Evolutionary conservation across 495 filamentous ascomycete genomes (phyloP), one percentile per base, ranked within the genome.

Genomic region (Viridothelium virens): DNA sequence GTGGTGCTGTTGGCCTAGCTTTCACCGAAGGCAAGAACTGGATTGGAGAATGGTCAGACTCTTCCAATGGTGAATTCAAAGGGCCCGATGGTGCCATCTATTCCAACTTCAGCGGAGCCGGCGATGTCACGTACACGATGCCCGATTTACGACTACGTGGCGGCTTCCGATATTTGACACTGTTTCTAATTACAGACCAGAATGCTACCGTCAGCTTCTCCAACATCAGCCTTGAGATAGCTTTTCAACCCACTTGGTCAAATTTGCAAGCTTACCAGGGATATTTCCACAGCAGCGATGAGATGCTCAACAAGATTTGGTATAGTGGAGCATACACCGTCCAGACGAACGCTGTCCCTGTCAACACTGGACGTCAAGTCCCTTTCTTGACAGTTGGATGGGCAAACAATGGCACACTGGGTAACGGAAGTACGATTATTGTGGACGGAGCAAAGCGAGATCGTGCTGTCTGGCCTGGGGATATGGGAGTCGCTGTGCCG

Each of bases 21-120:
- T 87, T 87, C 70, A 81, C 82, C 3, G 86, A 87, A 74, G 82
- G 81, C 1, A 86, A 83, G 67, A 81, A 86, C 63, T 87, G 80
- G 79, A 83, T 86, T 67, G 85, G 85, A 77, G 56, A 83, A 68
- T 78, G 75, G 74, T 86, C 84, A 0, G 85, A 88, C 69, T 80
- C 79, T 0, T 85, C 82, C 14, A 86, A 83, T 70, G 83, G 83
- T 12, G 73, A 75, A 6, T 85, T 80, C 67, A 73, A 73, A 62
- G 77, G 78, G 3, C 39, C 66, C 53, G 68, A 70, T 62, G 68
- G 68, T 1, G 68, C 78, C 11, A 69, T 70, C 3, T 73, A 78
- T 64, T 64, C 70, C 1, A 72, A 73, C 2, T 70, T 87, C 70
- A 79, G 79, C 6, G 72, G 73, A 1, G 46, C 78, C 1, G 81